These are phyloP conservation scores for Paracamarosporium sp. DNA, from an alignment of 2,329 filamentous ascomycete genomes.

Conservation along the genomic window DNA sequence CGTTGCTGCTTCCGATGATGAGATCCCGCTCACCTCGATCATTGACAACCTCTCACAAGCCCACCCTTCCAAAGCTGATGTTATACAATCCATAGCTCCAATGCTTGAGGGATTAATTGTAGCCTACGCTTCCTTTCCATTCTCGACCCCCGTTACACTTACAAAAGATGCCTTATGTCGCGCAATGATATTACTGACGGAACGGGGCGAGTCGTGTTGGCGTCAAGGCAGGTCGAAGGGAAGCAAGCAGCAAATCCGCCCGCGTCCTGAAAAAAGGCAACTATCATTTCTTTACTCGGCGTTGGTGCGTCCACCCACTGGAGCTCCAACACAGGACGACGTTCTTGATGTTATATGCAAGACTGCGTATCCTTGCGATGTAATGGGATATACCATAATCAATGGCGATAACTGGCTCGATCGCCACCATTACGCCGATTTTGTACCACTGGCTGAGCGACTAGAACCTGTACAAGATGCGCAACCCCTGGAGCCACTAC, in stretches of 20 bases:
- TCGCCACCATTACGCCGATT: conserved; percentile 5
- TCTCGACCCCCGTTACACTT: conserved; percentile 8
- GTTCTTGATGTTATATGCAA: conserved; percentile 9
- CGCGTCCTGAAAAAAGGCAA: conserved; percentile 5
- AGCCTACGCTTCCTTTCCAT: conserved; percentile 9
- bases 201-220: conserved; percentile 8
- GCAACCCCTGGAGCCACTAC: conserved; percentile 6
- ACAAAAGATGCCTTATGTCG: conserved; percentile 10
- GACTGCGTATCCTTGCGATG: conserved; percentile 6
- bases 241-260: conserved; percentile 2
- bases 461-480: conserved; percentile 7
- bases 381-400: conserved; percentile 3
- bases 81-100: conserved; percentile 6
- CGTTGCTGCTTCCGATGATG: conserved; percentile 9
- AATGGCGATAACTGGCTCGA: conserved; percentile 3
- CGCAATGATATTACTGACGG: conserved; percentile 7
- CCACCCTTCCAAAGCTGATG: conserved; percentile 8
- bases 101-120: conserved; percentile 5
- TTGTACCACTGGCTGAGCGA: conserved; percentile 8
- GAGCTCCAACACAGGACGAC: conserved; percentile 8
- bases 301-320: conserved; percentile 7
- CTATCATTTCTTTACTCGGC: conserved; percentile 9
- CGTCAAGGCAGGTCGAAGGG: conserved; percentile 3
- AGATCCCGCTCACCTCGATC: conserved; percentile 4
- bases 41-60: conserved; percentile 6